phyloP scores from a whole-genome alignment of 2,329 filamentous ascomycete genomes.

The Basipetospora chlamydospora region DNA sequence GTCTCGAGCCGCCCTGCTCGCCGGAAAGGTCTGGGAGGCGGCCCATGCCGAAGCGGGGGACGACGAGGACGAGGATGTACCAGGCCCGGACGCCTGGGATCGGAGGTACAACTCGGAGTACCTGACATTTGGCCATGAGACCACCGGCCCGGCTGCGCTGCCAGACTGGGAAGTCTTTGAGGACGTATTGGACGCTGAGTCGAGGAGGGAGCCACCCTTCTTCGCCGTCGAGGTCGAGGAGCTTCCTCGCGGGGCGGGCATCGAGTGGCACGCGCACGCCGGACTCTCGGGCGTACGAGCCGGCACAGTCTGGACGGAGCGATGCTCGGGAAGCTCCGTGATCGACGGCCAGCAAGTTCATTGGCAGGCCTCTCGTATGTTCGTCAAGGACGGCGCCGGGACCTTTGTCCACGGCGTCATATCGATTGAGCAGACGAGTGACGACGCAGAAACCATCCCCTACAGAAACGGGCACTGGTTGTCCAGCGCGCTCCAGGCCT shows the following conservation, averaged over 20 bases:
- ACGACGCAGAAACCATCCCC: too few species aligned
- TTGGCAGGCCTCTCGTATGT: conserved; percentile 17
- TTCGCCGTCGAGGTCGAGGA: conserved; percentile 63
- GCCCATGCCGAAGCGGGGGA: conserved; percentile 25
- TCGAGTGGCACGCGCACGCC: conserved; percentile 72
- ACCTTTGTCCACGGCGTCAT: conserved; percentile 16
- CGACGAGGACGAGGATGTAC: conserved; percentile 27
- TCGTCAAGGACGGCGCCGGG: conserved; percentile 11
- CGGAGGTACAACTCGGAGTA: conserved; percentile 40
- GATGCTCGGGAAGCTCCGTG: conserved; percentile 4
- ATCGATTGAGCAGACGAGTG: neutral
- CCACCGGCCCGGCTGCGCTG: conserved; percentile 17
- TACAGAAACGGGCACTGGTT: too few species aligned
- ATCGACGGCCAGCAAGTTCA: conserved; percentile 8
- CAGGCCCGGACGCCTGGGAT: conserved; percentile 54
- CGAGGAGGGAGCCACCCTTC: conserved; percentile 42
- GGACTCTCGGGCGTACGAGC: conserved; percentile 31
- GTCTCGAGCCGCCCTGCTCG: conserved; percentile 23
- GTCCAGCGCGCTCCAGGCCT: conserved; percentile 5
- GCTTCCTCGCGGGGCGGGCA: conserved; percentile 55
- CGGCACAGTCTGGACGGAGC: conserved; percentile 13
- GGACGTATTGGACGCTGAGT: conserved; percentile 20
- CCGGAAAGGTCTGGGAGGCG: conserved; percentile 31
- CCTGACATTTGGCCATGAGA: conserved; percentile 23
- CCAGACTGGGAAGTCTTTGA: conserved; percentile 36